Base-by-base conservation (phyloP, 2,329 filamentous ascomycete genomes). In the Neodidymelliopsis sp. region DNA sequence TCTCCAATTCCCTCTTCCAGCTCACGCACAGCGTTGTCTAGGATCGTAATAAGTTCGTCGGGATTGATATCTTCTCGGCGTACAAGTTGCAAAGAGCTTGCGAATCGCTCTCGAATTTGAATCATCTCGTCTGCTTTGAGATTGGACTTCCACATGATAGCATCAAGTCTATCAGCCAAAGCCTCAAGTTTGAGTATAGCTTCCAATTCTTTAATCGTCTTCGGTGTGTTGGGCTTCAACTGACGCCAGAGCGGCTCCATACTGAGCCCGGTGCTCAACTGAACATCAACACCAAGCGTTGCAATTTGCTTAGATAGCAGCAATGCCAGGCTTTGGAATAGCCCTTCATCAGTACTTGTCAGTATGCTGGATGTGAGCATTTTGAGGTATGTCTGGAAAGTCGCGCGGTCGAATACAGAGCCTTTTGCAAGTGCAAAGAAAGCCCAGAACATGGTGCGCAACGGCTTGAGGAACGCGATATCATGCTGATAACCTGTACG, bases 201-300 rank as follows among this genome's bases (percentile, higher is more conserved):
- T 15, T 71, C 52, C 4, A 81, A 58, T 13, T 75, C 70, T 9
- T 62, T 50, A 20, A 69, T 54, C 8, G 66, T 74, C 9, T 63
- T 63, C 2, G 82, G 75, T 3, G 80, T 81, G 9, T 64, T 65
- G 23, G 91, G 90, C 42, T 88, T 83, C 63, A 95, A 83, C 1
- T 77, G 65, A 30, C 83, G 82, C 93, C 92, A 96, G 4, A 96
- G 79, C 7, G 76, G 70, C 65, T 94, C 89, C 89, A 95, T 94
- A 57, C 84, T 87, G 10, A 91, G 76, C 0, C 91, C 91, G 2
- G 88, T 91, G 0, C 79, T 85, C 11, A 95, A 75, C 45, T 85
- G 84, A 75, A 91, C 92, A 2, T 84, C 85, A 12, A 84, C 80
- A 18, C 83, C 80, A 64, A 96, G 93, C 2, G 49, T 72, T 25